Evolutionary conservation across 2,329 filamentous ascomycete species (phyloP), one percentile per base, ranked within the genome.

Genomic region (Colletotrichum lindemuthianum): DNA sequence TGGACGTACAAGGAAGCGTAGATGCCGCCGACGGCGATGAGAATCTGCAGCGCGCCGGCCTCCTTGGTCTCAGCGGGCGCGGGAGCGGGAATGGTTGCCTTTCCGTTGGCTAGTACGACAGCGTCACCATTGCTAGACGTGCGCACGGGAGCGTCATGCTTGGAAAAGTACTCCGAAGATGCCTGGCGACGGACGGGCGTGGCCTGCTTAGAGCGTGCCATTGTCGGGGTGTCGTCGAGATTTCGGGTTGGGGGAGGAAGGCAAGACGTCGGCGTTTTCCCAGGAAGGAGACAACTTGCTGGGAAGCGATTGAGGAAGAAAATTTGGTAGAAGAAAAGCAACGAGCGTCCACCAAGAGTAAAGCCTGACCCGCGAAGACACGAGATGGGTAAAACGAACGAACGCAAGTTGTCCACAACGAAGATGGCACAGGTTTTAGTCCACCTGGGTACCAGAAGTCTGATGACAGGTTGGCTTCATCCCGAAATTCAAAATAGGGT

Each of bases 21-120:
- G 71, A 99, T 99, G 65, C 96, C 96, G 7, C 89, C 89, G n/a
- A 97, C 93, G 69, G 94, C 95, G 67, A 97, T 87, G 52, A 94
- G 79, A 60, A 97, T 86, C 77, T 97, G 91, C 72, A 91, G 74
- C 36, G 92, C 75, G 5, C 92, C 91, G 8, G 90, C 84, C 34
- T 87, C 84, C 66, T 66, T 73, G 61, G 59, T 67, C 39, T 71
- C 60, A 16, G 72, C 80, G 80, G 39, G 63, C 44, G 32, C 73
- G 66, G 50, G 3, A 3, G 54, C 49, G 10, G 52, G 47, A 24
- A 67, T 52, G 51, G 60, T 63, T 68, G 54, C 78, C 71, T 71
- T 72, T 70, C 70, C 71, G 60, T 74, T 73, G 41, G 68, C 49
- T 34, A 72, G 7, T 16, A n/a, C 34, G 32, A 37, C 16, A 33